Percentiles rank a stretch among this genome's conserved stretches.
Conservation (phyloP, 1,139 yeast species). For the Kodamaea plutei region DNA sequence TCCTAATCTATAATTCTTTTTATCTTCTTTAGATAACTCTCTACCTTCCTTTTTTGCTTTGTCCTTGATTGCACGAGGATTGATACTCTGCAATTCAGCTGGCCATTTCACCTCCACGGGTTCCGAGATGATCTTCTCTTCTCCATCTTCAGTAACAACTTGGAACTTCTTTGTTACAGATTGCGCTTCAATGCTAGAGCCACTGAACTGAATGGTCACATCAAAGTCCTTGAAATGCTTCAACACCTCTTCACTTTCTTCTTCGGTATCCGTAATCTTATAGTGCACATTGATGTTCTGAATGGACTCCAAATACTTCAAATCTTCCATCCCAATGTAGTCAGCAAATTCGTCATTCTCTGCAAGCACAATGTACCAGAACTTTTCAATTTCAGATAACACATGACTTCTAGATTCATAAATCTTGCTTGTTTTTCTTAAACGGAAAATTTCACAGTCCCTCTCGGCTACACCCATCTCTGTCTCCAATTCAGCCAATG, state of each 20-base stretch:
- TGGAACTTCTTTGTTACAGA: constrained; percentile 50
- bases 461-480: constrained; percentile 53
- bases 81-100: constrained; percentile 43
- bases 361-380: constrained; percentile 74
- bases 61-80: constrained; percentile 46
- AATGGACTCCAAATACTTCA: constrained; percentile 60
- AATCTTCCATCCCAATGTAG: constrained; percentile 61
- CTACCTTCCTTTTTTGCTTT: constrained; percentile 20
- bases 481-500: constrained; percentile 53
- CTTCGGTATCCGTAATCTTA: constrained; percentile 30
- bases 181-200: constrained; percentile 47
- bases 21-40: constrained; percentile 46
- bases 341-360: constrained; percentile 77
- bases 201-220: constrained; percentile 50
- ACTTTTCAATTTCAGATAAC: constrained; percentile 51
- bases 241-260: constrained; percentile 12
- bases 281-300: constrained; percentile 53
- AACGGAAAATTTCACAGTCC: constrained; percentile 48
- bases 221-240: constrained; percentile 47
- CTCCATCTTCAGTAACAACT: constrained; percentile 44
- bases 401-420: constrained; percentile 47
- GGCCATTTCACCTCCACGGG: constrained; percentile 61
- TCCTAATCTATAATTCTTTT: constrained; percentile 59
- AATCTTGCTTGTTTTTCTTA: constrained; percentile 47
- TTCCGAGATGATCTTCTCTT: constrained; percentile 48